A percentile compares a stretch with the other conserved stretches of the same genome.
These are phyloP conservation scores for Letharia columbiana DNA, from an alignment of 495 filamentous ascomycete genomes.

Conservation along the genomic window DNA sequence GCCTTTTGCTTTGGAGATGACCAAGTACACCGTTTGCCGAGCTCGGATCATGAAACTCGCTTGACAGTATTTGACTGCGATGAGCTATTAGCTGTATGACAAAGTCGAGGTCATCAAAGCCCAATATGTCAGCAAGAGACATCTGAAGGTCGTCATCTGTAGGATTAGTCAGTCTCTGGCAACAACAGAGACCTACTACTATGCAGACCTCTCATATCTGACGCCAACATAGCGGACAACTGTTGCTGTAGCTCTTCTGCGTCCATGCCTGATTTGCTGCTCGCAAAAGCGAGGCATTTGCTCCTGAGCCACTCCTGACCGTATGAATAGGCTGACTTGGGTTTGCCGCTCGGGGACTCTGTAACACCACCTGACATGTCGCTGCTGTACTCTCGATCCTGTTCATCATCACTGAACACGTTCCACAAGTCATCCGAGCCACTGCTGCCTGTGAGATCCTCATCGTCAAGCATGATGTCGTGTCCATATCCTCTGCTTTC, in stretches of 20 bases:
- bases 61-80: slow-evolving; percentile 50
- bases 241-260: slow-evolving; percentile 57
- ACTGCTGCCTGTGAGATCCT: slow-evolving; percentile 48
- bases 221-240: slow-evolving; percentile 57
- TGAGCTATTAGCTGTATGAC: slow-evolving; percentile 75
- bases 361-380: slow-evolving; percentile 38
- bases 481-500: slow-evolving; percentile 41
- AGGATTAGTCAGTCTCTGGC: background rate
- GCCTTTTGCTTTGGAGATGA: slow-evolving; percentile 59
- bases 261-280: slow-evolving; percentile 53
- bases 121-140: slow-evolving; percentile 80
- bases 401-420: slow-evolving; percentile 64
- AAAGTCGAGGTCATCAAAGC: slow-evolving; percentile 85
- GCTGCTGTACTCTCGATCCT: slow-evolving; percentile 45
- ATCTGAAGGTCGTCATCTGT: slow-evolving; percentile 78
- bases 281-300: slow-evolving; percentile 53
- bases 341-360: slow-evolving; percentile 23
- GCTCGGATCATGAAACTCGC: slow-evolving; percentile 18
- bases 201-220: slow-evolving; percentile 37
- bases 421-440: slow-evolving; percentile 83
- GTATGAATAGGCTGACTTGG: slow-evolving; percentile 27
- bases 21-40: slow-evolving; percentile 46
- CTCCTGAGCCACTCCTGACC: slow-evolving; percentile 52
- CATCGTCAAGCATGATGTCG: slow-evolving; percentile 49
- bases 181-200: background rate